phyloP scores from a whole-genome alignment of 2,329 filamentous ascomycete species.

The Colletotrichum siamense region DNA sequence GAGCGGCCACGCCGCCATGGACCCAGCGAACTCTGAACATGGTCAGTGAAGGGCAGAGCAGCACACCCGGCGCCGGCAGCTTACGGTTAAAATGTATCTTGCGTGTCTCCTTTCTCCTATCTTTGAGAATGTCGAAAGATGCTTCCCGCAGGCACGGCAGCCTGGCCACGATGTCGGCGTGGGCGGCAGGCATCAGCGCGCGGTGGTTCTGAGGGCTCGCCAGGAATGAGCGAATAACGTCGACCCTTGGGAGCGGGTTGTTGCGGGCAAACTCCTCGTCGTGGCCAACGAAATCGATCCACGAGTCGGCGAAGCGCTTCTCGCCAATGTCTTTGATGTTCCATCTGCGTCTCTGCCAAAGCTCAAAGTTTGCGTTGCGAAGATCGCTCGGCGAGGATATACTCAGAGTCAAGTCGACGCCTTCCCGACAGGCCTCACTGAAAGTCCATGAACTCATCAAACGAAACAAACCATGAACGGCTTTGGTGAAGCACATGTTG shows the following conservation, averaged over 20 bases:
- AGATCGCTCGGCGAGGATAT: constrained; percentile 26
- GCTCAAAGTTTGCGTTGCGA: constrained; percentile 21
- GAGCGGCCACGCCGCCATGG: constrained; percentile 22
- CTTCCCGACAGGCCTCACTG: constrained; percentile 12
- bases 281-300: constrained; percentile 22
- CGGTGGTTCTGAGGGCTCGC: constrained; percentile 21
- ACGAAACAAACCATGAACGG: constrained; percentile 27
- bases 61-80: neutral
- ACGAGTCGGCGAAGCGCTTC: constrained; percentile 24
- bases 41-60: neutral
- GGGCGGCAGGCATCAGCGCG: constrained; percentile 24
- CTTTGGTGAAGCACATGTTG: constrained; percentile 27
- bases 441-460: constrained; percentile 26
- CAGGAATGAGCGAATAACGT: constrained; percentile 23
- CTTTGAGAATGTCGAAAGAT: constrained; percentile 23
- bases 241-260: constrained; percentile 23
- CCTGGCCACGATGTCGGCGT: constrained; percentile 25
- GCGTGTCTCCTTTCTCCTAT: constrained; percentile 11
- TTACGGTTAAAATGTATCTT: constrained; percentile 21
- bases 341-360: constrained; percentile 25
- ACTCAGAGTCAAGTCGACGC: constrained; percentile 21
- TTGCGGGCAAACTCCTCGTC: constrained; percentile 19
- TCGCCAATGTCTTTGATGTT: constrained; percentile 25
- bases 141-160: constrained; percentile 21
- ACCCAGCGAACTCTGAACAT: constrained; percentile 15